These are phyloP conservation scores for Pyrrhoderma lamaoense DNA, from an alignment of 1,284 basidiomycete species.

Conservation along the genomic window DNA sequence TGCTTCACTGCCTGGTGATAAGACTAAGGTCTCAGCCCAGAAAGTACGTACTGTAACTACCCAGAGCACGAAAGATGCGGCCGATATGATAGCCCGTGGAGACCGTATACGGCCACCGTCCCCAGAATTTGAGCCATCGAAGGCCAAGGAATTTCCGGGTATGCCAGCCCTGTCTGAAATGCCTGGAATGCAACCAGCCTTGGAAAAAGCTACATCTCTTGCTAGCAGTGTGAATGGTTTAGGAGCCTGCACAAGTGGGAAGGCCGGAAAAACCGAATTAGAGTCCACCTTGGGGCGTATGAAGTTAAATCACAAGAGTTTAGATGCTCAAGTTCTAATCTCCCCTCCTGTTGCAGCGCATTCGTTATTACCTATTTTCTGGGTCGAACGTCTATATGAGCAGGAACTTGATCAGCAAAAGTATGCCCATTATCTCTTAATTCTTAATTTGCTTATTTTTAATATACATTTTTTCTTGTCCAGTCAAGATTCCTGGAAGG, in stretches of 20 bases:
- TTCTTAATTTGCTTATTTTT: background rate
- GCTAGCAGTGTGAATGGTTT: conserved; percentile 31
- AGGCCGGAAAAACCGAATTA: conserved; percentile 42
- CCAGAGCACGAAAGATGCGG: conserved; percentile 1
- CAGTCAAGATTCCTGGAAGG: conserved; percentile 35
- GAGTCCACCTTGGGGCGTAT: conserved; percentile 58
- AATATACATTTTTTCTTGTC: conserved; percentile 15
- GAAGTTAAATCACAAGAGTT: conserved; percentile 39
- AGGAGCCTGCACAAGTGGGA: conserved; percentile 23
- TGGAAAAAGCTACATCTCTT: conserved; percentile 44
- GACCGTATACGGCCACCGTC: conserved; percentile 17
- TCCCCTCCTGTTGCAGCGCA: conserved; percentile 40
- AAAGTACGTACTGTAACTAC: background rate
- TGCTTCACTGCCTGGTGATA: background rate
- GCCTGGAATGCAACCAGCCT: conserved; percentile 24
- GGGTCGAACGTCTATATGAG: conserved; percentile 54
- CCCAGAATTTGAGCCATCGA: conserved; percentile 14
- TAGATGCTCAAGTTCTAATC: conserved; percentile 31
- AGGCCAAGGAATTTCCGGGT: conserved; percentile 19
- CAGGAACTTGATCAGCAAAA: conserved; percentile 41
- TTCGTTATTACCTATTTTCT: conserved; percentile 61
- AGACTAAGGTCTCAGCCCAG: background rate
- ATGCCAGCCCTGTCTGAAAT: conserved; percentile 21
- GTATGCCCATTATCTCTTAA: conserved; percentile 36
- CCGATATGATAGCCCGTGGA: conserved; percentile 13